phyloP scores from a whole-genome alignment of 768 basidiomycete species.

The Serpula lacrymans region DNA sequence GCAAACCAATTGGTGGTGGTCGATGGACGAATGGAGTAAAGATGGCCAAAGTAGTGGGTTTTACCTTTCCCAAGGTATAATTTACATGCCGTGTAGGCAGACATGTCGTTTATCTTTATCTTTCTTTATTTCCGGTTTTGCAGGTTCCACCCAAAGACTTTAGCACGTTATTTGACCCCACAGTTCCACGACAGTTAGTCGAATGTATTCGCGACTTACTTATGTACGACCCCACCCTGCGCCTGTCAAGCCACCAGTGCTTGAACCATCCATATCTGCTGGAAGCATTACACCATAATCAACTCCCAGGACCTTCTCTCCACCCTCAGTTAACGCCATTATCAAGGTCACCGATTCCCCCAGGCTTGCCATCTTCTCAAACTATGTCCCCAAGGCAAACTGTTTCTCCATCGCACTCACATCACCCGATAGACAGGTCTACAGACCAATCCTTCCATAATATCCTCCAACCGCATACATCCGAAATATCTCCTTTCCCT shows the following conservation, averaged over 20 bases:
- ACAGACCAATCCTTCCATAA: conserved; percentile 36
- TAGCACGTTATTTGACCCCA: conserved; percentile 71
- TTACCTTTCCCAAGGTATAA: conserved; percentile 84
- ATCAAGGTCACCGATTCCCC: conserved; percentile 21
- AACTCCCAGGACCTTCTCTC: conserved; percentile 58
- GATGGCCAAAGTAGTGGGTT: conserved; percentile 84
- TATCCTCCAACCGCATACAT: conserved; percentile 34
- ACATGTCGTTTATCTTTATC: conserved; percentile 1
- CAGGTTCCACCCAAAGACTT: conserved; percentile 68
- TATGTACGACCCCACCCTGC: conserved; percentile 84
- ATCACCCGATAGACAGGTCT: conserved; percentile 37
- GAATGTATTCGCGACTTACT: conserved; percentile 91
- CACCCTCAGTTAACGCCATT: conserved; percentile 35
- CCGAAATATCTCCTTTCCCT: conserved; percentile 44
- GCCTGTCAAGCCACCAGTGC: conserved; percentile 85
- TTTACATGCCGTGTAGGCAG: background rate
- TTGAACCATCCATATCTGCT: conserved; percentile 86
- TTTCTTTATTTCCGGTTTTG: conserved; percentile 10
- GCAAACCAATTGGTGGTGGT: conserved; percentile 78
- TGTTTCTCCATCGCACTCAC: conserved; percentile 48
- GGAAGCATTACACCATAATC: conserved; percentile 69
- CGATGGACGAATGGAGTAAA: conserved; percentile 82
- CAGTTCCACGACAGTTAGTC: conserved; percentile 75
- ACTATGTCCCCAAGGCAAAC: conserved; percentile 42
- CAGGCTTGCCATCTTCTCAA: too few species aligned